Evolutionary conservation across 106 monocot species (phyloP).

Genomic region (Dioscorea dumetorum): DNA sequence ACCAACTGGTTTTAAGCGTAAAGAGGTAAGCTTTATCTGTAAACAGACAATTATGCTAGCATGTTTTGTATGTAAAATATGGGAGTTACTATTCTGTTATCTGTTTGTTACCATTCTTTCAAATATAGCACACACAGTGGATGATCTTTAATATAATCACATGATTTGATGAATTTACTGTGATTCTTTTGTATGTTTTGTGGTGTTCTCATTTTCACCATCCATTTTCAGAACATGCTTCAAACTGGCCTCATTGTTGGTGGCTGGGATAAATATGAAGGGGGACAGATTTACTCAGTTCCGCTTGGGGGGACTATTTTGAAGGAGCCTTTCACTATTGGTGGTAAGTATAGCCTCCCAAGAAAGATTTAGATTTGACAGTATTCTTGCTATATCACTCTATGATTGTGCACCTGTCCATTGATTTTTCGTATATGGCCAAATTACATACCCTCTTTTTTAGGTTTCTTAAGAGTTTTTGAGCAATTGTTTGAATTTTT

Average conservation of each 20-base stretch:
- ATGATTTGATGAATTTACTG: neutral
- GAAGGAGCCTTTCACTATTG: slow-evolving; percentile 84
- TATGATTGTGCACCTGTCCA: no score
- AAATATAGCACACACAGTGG: neutral
- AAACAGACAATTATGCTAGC: no score
- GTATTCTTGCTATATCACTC: no score
- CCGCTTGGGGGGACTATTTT: slow-evolving; percentile 96
- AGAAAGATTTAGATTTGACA: no score
- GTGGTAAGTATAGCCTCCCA: slow-evolving; percentile 34
- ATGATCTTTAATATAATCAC: no score
- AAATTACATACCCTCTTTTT: no score
- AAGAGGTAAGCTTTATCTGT: no score
- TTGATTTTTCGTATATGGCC: no score
- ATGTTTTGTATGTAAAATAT: no score
- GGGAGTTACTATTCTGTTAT: neutral
- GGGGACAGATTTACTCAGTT: slow-evolving; percentile 86
- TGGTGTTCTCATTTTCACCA: neutral
- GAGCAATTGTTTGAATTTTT: no score
- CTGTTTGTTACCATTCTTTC: slow-evolving; percentile 9
- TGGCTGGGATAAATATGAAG: slow-evolving; percentile 95
- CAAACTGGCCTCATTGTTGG: slow-evolving; percentile 94
- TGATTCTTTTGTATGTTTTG: neutral
- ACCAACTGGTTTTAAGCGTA: no score
- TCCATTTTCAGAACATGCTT: slow-evolving; percentile 64
- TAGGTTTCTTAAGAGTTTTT: no score